A percentile compares a stretch with the other conserved stretches of the same genome.
phyloP scores from a whole-genome alignment of 768 basidiomycete genomes.

The Baorangia bicolor region DNA sequence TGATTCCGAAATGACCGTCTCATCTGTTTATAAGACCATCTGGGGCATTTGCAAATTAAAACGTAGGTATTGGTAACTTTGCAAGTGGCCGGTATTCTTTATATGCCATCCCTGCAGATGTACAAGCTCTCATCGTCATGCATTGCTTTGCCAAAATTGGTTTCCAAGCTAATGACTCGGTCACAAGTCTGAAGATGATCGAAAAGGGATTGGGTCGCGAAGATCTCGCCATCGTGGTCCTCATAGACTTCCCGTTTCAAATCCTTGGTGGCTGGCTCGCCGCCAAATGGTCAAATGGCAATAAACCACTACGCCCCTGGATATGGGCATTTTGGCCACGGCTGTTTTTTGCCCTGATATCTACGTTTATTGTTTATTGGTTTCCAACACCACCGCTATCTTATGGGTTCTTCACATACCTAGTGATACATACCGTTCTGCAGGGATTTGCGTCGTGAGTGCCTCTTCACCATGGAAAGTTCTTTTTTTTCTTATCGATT shows the following conservation, averaged over 20 bases:
- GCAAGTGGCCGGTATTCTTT: background rate
- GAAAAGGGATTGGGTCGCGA: constrained; percentile 96
- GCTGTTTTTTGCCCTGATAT: constrained; percentile 65
- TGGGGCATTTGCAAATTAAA: constrained; percentile 90
- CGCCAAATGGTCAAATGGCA: constrained; percentile 85
- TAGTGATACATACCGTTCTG: constrained; percentile 79
- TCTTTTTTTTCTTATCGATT: constrained; percentile 2
- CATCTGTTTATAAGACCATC: constrained; percentile 88
- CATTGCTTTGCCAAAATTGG: constrained; percentile 94
- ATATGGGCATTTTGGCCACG: constrained; percentile 89
- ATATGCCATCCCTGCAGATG: constrained; percentile 50
- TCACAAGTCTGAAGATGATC: constrained; percentile 88
- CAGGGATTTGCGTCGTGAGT: constrained; percentile 84
- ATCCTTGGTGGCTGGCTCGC: constrained; percentile 93
- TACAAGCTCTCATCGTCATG: constrained; percentile 82
- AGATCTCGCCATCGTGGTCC: constrained; percentile 91
- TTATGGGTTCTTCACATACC: constrained; percentile 72
- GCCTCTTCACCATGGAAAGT: background rate
- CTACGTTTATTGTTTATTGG: constrained; percentile 75
- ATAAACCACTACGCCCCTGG: constrained; percentile 83
- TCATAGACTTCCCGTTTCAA: constrained; percentile 98
- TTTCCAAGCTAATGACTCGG: constrained; percentile 91
- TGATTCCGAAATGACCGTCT: constrained; percentile 86
- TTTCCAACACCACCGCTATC: constrained; percentile 81
- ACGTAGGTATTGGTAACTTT: constrained; percentile 49